Base-by-base conservation (phyloP, 805 yeast species). In the Myxozyma lipomycoides region DNA sequence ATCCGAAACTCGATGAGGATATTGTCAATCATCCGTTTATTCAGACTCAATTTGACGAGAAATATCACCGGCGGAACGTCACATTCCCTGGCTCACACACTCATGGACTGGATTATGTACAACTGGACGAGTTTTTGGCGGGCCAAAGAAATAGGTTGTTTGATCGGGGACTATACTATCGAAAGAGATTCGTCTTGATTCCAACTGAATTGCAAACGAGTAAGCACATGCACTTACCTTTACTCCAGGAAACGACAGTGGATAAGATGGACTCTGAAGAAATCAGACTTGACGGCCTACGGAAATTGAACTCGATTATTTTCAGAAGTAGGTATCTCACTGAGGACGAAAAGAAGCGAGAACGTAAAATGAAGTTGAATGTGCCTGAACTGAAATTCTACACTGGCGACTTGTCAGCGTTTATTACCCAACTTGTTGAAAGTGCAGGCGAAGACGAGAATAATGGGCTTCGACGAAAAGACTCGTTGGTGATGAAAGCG, bases 211-310 rank as follows among this genome's bases (percentile, higher is more conserved):
- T 83, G 18, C 89, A 0, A 75, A 79, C 50, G 74, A 75, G 56
- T 73, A 75, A 51, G 69, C 56, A 68, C 72, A 2, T 60, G 64
- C 56, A 50, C 39, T 25, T 50, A 23, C 52, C 42, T 37, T 26
- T 39, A 17, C 48, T 43, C 23, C 19, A 32, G n/a, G 48, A 53
- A 3, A 25, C 18, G 7, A 23, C 56, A 17, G 43, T 51, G 55
- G 96, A 87, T 59, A 74, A 76, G 23, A 70, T 90, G 45, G 78
- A 81, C 0, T 81, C 84, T 2, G 98, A 91, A 64, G 98, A 91
- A 67, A 78, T 85, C n/a, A 71, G 95, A 49, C 76, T 91, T n/a
- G 98, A 91, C 65, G 98, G 98, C 0, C 70, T 91, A 19, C 72
- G 91, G 40, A 79, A 81, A 41, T 69, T 68, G 54, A 83, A 83